These are phyloP conservation scores for Solanum paucissectum DNA, from an alignment of 257 asterid species.

Conservation along the genomic window DNA sequence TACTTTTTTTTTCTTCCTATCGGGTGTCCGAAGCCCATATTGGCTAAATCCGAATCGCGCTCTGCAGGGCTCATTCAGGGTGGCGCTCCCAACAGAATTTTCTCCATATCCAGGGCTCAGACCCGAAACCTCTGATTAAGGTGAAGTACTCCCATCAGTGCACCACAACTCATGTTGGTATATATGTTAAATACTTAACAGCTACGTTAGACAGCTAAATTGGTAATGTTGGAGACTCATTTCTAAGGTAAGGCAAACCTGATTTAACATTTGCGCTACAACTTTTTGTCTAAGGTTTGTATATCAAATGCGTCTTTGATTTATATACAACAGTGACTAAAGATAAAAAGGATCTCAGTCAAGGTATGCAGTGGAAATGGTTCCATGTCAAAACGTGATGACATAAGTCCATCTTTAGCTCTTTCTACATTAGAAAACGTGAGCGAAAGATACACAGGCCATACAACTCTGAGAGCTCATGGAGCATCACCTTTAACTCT, in stretches of 20 bases:
- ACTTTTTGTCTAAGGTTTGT: not conserved
- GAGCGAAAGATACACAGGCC: not conserved
- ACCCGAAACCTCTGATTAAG: fast-evolving
- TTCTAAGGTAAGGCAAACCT: not conserved
- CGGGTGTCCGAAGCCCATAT: fast-evolving
- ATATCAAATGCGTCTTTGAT: not conserved
- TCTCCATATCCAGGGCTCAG: too few species aligned
- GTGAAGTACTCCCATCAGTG: fast-evolving
- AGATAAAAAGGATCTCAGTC: not conserved
- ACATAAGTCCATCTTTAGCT: not conserved
- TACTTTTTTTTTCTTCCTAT: too few species aligned
- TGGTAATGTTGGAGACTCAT: not conserved
- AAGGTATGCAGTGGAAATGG: not conserved
- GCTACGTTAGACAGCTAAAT: not conserved
- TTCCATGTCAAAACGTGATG: not conserved
- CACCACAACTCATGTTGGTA: not conserved
- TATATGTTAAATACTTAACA: too few species aligned
- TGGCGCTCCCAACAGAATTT: fast-evolving
- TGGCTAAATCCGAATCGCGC: too few species aligned
- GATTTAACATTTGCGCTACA: not conserved
- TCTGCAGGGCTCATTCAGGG: too few species aligned
- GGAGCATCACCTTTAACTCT: slow-evolving; percentile 17
- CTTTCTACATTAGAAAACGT: not conserved
- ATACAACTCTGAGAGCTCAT: not conserved
- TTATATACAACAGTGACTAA: not conserved